Conservation (phyloP, 2,329 filamentous ascomycete species). For the Clathrospora elynae region DNA sequence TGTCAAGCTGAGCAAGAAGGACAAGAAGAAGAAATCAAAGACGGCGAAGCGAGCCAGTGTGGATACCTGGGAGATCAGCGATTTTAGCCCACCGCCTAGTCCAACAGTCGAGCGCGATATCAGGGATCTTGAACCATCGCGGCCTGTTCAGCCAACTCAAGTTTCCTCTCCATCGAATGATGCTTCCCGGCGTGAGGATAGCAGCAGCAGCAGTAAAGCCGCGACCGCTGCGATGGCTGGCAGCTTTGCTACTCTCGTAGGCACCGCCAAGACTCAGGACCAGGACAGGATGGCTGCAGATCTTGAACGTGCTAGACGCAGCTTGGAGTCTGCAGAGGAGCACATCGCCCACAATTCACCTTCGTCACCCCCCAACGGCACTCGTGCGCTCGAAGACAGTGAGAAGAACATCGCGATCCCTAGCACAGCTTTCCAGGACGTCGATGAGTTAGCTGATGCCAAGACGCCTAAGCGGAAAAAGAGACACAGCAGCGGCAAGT, state of each 20-base stretch:
- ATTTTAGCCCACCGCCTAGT: constrained; percentile 30
- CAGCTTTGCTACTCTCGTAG: constrained; percentile 43
- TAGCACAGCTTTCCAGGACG: constrained; percentile 43
- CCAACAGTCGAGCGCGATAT: constrained; percentile 42
- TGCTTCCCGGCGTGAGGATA: constrained; percentile 13
- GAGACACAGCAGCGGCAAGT: constrained; percentile 49
- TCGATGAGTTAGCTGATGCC: constrained; percentile 40
- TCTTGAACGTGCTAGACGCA: constrained; percentile 34
- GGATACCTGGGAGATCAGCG: constrained; percentile 41
- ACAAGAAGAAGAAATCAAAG: constrained; percentile 44
- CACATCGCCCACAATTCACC: constrained; percentile 15
- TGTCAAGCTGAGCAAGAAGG: constrained; percentile 48
- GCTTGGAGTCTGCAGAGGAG: constrained; percentile 31
- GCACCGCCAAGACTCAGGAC: constrained; percentile 40
- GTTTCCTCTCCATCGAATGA: constrained; percentile 12
- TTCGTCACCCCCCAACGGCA: constrained; percentile 27
- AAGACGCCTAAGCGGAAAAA: constrained; percentile 56
- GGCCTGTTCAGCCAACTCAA: constrained; percentile 1
- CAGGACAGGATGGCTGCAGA: constrained; percentile 41
- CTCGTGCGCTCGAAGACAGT: constrained; percentile 17
- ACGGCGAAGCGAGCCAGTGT: constrained; percentile 36
- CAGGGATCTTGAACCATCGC: constrained; percentile 19
- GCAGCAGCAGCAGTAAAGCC: constrained; percentile 22
- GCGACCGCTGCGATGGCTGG: constrained; percentile 35
- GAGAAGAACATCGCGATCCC: constrained; percentile 33